Evolutionary conservation across 2,329 filamentous ascomycete genomes (phyloP).

Genomic region (Nemania abortiva): DNA sequence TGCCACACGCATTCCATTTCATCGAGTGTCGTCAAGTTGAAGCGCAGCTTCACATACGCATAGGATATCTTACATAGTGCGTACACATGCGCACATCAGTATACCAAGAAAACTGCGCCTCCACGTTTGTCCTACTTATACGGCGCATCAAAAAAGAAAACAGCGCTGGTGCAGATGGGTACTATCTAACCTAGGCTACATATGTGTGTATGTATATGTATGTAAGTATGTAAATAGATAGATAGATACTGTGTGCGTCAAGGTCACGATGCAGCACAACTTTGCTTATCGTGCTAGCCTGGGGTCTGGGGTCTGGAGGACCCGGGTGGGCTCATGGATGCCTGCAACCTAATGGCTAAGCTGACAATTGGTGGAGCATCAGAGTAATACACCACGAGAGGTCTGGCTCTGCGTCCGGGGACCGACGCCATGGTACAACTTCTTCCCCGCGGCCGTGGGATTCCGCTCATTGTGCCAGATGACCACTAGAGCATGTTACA

Average conservation of each 20-base stretch:
- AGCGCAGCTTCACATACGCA: not conserved
- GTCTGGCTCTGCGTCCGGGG: slow-evolving; percentile 11
- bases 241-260: slow-evolving; percentile 2
- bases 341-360: slow-evolving; percentile 12
- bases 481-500: slow-evolving; percentile 22
- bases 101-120: slow-evolving; percentile 34
- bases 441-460: slow-evolving; percentile 25
- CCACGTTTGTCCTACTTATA: slow-evolving; percentile 14
- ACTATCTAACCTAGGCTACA: no score
- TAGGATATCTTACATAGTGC: not conserved
- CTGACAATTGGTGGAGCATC: slow-evolving; percentile 29
- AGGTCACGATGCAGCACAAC: slow-evolving; percentile 25
- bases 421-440: slow-evolving; percentile 30
- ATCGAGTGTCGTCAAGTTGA: slow-evolving; percentile 25
- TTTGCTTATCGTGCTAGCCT: slow-evolving; percentile 29
- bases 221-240: no score
- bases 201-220: no score
- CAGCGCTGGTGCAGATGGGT: not conserved
- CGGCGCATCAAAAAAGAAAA: slow-evolving; percentile 3
- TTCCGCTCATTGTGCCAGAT: slow-evolving; percentile 18
- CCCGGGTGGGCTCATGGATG: slow-evolving; percentile 19
- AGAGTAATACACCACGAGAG: slow-evolving; percentile 17
- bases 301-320: slow-evolving; percentile 5
- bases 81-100: slow-evolving; percentile 2
- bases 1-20: slow-evolving; percentile 39